Percentiles rank a stretch among this genome's conserved stretches.
Conservation (phyloP, 805 yeast genomes). For the Yarrowia sp. region DNA sequence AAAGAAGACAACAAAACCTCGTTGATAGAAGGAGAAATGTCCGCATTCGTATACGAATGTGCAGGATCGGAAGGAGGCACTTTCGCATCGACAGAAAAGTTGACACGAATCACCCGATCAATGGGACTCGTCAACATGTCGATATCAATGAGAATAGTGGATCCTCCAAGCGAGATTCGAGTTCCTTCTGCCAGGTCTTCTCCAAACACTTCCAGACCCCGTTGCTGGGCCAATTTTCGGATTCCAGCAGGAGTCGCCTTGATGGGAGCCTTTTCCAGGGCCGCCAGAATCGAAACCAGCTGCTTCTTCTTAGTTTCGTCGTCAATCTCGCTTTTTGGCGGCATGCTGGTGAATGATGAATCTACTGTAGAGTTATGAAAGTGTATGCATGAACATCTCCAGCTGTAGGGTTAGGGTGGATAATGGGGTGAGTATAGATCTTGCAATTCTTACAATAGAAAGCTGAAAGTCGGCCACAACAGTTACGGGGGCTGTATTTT, state of each 20-base stretch:
- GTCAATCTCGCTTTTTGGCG: background rate
- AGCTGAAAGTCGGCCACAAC: too few species aligned
- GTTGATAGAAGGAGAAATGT: slow-evolving; percentile 31
- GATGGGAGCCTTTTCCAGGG: slow-evolving; percentile 38
- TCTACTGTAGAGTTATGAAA: too few species aligned
- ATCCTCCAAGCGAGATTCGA: slow-evolving; percentile 40
- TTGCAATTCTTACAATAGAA: too few species aligned
- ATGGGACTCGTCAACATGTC: slow-evolving; percentile 30
- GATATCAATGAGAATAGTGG: slow-evolving; percentile 40
- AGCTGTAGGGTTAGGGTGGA: too few species aligned
- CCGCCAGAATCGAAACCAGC: slow-evolving; percentile 14
- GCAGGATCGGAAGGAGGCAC: slow-evolving; percentile 27
- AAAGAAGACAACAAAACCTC: slow-evolving; percentile 34
- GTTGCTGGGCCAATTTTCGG: slow-evolving; percentile 35
- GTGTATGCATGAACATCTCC: too few species aligned
- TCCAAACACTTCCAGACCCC: slow-evolving; percentile 40
- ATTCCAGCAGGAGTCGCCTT: slow-evolving; percentile 39
- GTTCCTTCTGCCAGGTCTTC: slow-evolving; percentile 36
- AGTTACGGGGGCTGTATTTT: too few species aligned
- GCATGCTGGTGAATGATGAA: background rate
- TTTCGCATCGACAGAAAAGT: slow-evolving; percentile 35
- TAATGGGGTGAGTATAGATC: too few species aligned
- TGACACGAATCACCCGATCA: slow-evolving; percentile 32
- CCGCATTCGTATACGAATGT: slow-evolving; percentile 33
- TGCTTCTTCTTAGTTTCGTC: background rate